These are phyloP conservation scores for Paramecium tetraurelia DNA, from an alignment of 73 alveolate species.

Conservation along the genomic window DNA sequence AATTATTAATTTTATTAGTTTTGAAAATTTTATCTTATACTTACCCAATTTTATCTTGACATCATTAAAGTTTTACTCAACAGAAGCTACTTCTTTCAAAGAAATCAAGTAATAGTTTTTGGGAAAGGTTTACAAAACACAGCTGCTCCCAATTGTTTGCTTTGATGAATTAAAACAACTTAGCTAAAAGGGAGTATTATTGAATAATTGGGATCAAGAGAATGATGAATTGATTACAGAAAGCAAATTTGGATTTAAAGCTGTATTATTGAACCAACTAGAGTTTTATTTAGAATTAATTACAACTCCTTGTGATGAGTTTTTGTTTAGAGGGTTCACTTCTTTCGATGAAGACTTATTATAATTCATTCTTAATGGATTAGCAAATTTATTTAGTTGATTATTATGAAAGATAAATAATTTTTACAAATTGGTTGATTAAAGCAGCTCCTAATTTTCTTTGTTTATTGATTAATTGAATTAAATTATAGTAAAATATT, in stretches of 20 bases:
- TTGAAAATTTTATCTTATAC: neutral
- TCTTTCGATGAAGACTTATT: neutral
- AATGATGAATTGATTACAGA: neutral
- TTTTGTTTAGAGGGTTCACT: neutral
- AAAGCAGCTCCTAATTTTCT: no score
- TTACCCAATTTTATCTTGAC: neutral
- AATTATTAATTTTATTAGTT: neutral
- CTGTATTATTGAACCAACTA: neutral
- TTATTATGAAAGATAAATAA: neutral
- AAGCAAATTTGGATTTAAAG: neutral
- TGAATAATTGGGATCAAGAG: neutral
- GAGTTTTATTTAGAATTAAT: neutral
- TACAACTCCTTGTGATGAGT: conserved; percentile 4
- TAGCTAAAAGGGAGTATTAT: neutral
- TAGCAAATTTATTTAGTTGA: neutral
- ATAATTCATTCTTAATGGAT: neutral
- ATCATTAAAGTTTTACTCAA: neutral
- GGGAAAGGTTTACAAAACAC: neutral
- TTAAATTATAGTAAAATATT: no score
- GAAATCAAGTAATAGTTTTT: neutral
- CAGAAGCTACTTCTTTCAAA: neutral
- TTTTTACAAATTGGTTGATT: neutral
- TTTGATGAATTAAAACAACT: neutral
- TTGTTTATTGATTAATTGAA: no score
- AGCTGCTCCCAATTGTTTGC: neutral